Base-by-base conservation (phyloP, 2,329 filamentous ascomycete genomes). In the Colletotrichum filicis region DNA sequence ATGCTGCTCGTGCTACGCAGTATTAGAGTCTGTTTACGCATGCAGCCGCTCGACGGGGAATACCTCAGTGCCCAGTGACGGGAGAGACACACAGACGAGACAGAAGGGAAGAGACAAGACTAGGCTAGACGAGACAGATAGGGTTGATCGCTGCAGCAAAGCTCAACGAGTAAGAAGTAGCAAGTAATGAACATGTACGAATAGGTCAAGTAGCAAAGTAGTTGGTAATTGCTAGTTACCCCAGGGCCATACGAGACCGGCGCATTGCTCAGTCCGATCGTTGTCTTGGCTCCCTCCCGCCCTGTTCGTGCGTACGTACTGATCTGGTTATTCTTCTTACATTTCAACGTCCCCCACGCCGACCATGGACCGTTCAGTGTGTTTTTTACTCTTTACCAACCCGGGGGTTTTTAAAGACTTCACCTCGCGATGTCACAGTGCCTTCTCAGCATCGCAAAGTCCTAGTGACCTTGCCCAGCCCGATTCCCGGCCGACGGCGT, bases 401-500 rank as follows among this genome's bases (percentile, higher is more conserved):
- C 16, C 4, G 42, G 19, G 4, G 19, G 8, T 19, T 49, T n/a
- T n/a, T 19, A 9, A 49, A 49, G 19, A 22, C 42, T 49, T 49
- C 42, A 49, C 6, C 8, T 49, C 19, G 42, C 42, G 5, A 11
- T 49, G 19, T 22, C 42, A 19, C 42, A 49, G 5, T 9, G 19
- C 8, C 19, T 8, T 49, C 42, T 35, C 16, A 22, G 26, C 9
- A 19, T 35, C 19, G n/a, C 61, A 11, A 55, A 24, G 19, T 55
- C 22, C 32, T 30, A 56, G 30, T 24, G 14, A 30, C n/a, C 32
- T 64, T 46, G 68, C 57, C 65, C 69, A 68, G 42, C 53, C 55
- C 28, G 42, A 57, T 28, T 46, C 70, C 65, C 70, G 69, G 69
- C 70, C 59, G 32, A 65, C 60, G 70, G 46, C 55, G 42, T 49